Percentiles rank a stretch among this genome's conserved stretches.
Conservation (phyloP, 176 grass and related monocot species). For the Oropetium thomaeum region DNA sequence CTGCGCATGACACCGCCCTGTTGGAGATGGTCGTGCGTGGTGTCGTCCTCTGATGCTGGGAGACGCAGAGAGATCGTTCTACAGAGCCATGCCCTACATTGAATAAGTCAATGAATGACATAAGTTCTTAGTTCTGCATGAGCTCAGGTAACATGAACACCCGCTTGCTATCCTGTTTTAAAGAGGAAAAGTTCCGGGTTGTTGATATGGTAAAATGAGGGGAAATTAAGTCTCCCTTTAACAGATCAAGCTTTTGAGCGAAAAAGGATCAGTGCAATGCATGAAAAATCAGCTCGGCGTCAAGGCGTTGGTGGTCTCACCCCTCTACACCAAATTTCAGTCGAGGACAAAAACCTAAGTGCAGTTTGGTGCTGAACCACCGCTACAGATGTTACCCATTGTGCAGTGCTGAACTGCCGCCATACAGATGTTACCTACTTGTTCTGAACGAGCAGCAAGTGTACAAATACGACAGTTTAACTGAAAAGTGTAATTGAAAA, state of each 20-base stretch:
- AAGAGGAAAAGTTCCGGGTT: not conserved
- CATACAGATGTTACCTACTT: not conserved
- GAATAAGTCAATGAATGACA: not conserved
- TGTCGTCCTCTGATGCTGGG: not conserved
- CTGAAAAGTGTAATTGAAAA: too few relatives aligned
- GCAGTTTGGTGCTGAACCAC: not conserved
- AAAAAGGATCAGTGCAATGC: not conserved
- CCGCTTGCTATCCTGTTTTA: not conserved
- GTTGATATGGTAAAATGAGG: too few relatives aligned
- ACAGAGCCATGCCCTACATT: slow-evolving; percentile 19
- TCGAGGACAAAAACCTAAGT: not conserved
- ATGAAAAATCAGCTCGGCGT: not conserved
- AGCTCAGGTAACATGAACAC: not conserved
- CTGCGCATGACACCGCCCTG: not conserved
- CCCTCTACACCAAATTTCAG: not conserved
- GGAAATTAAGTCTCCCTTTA: too few relatives aligned
- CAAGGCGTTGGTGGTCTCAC: not conserved
- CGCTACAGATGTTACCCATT: not conserved
- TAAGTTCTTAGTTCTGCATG: not conserved
- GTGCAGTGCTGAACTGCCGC: not conserved
- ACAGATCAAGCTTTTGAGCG: too few relatives aligned
- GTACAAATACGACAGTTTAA: not conserved
- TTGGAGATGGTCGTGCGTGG: not conserved
- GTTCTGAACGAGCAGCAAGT: not conserved
- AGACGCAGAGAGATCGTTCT: not conserved